phyloP scores from a whole-genome alignment of 495 filamentous ascomycete species.

The Parathielavia hyrcaniae region DNA sequence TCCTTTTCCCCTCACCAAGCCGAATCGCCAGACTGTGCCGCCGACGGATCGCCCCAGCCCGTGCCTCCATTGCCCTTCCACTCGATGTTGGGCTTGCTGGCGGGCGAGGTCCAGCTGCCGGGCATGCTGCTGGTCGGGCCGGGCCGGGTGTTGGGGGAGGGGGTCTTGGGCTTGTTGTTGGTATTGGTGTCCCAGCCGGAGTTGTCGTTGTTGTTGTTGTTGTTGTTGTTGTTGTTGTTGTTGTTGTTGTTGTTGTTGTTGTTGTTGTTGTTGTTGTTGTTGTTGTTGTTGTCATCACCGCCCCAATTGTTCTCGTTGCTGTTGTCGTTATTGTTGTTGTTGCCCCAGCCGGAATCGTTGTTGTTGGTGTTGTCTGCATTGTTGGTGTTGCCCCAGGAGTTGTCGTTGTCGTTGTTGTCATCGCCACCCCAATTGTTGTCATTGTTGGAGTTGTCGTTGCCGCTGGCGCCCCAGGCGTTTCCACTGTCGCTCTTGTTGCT shows the following conservation, averaged over 20 bases:
- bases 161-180: slow-evolving; percentile 1
- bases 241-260: not conserved
- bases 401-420: slow-evolving; percentile 1
- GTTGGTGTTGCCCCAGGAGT: slow-evolving; percentile 3
- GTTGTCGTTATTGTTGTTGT: slow-evolving; percentile 2
- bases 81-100: not conserved
- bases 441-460: slow-evolving; percentile 5
- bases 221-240: not conserved
- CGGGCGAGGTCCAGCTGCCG: slow-evolving; percentile 5
- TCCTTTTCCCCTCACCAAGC: not conserved
- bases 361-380: slow-evolving; percentile 14
- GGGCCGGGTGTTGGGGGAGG: slow-evolving; percentile 1
- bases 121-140: slow-evolving; percentile 6
- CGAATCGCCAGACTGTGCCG: not conserved
- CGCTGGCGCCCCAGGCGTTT: not conserved
- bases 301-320: not conserved
- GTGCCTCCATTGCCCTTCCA: not conserved
- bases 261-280: not conserved
- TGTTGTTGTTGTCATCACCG: not conserved
- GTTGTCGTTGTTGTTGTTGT: slow-evolving; percentile 4
- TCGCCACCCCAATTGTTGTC: slow-evolving; percentile 11
- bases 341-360: not conserved
- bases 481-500: not conserved
- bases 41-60: not conserved
- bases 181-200: slow-evolving; percentile 2